Percentiles rank a stretch among this genome's conserved stretches.
phyloP scores from a whole-genome alignment of 768 basidiomycete species.

The Tylopilus sp. region DNA sequence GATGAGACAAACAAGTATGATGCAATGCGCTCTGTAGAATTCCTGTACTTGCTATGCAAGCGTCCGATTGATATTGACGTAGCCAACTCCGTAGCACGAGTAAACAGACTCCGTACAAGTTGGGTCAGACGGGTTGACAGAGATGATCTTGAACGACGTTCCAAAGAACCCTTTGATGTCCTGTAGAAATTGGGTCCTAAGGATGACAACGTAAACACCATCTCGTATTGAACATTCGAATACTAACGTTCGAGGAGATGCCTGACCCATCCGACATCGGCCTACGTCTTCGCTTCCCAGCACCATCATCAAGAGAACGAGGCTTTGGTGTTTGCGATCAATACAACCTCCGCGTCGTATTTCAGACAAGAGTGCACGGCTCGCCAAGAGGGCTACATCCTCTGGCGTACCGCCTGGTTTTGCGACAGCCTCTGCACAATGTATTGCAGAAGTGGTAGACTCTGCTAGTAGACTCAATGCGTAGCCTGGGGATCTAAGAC shows the following conservation, averaged over 20 bases:
- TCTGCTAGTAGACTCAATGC: slow-evolving; percentile 88
- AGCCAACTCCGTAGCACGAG: slow-evolving; percentile 91
- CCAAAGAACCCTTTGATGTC: slow-evolving; percentile 84
- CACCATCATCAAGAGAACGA: slow-evolving; percentile 88
- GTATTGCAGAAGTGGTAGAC: slow-evolving; percentile 85
- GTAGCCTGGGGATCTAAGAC: slow-evolving; percentile 89
- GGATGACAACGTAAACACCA: slow-evolving; percentile 4
- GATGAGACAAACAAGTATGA: neutral
- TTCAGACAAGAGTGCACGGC: slow-evolving; percentile 75
- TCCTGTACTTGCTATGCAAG: slow-evolving; percentile 45
- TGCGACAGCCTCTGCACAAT: slow-evolving; percentile 85
- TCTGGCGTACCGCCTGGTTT: slow-evolving; percentile 84
- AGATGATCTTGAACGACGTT: slow-evolving; percentile 87
- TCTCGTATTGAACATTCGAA: neutral
- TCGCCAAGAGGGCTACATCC: slow-evolving; percentile 83
- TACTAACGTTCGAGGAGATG: slow-evolving; percentile 77
- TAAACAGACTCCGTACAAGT: slow-evolving; percentile 64
- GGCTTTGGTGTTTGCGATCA: slow-evolving; percentile 82
- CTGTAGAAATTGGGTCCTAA: slow-evolving; percentile 86
- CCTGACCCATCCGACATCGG: slow-evolving; percentile 79
- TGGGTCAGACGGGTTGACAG: slow-evolving; percentile 50
- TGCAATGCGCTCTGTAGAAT: neutral
- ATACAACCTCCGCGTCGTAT: slow-evolving; percentile 84
- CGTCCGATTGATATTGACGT: slow-evolving; percentile 82
- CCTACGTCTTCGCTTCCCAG: slow-evolving; percentile 98